Conservation (phyloP, 768 basidiomycete species). For the Dioszegia hungarica region DNA sequence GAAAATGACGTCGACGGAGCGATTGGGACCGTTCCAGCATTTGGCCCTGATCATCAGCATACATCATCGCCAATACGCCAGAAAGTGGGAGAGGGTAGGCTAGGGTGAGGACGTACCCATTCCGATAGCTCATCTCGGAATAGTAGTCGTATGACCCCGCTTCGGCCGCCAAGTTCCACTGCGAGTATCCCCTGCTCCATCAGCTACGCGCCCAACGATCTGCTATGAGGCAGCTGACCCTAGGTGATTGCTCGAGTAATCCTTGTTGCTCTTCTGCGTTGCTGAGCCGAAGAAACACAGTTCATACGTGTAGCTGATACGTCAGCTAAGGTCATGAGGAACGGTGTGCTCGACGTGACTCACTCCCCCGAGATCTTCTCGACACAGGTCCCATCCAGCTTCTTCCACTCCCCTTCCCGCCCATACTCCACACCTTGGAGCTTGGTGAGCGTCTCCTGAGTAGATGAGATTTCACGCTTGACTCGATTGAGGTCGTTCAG, state of each 20-base stretch:
- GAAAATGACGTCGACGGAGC: conserved; percentile 61
- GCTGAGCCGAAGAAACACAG: conserved; percentile 86
- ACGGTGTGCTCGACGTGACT: too few relatives aligned
- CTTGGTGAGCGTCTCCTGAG: conserved; percentile 58
- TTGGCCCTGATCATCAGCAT: conserved; percentile 58
- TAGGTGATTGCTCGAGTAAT: conserved; percentile 68
- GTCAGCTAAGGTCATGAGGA: too few relatives aligned
- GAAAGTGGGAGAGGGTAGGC: neutral
- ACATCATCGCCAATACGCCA: neutral
- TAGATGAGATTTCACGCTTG: conserved; percentile 51
- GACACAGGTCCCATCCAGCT: conserved; percentile 75
- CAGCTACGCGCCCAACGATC: neutral
- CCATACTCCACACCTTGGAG: conserved; percentile 65
- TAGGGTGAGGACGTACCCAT: conserved; percentile 33
- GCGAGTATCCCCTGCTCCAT: conserved; percentile 55
- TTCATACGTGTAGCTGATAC: conserved; percentile 79
- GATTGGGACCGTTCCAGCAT: conserved; percentile 90
- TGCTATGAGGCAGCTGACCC: conserved; percentile 58
- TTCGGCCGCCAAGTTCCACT: conserved; percentile 68
- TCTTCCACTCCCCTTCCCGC: conserved; percentile 87
- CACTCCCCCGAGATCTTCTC: conserved; percentile 83
- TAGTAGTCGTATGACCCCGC: conserved; percentile 67
- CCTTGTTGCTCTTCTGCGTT: conserved; percentile 78
- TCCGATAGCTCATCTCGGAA: conserved; percentile 69
- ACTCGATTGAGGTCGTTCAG: conserved; percentile 61